phyloP scores from a whole-genome alignment of 768 basidiomycete species.

The Pleurotus pulmonarius region DNA sequence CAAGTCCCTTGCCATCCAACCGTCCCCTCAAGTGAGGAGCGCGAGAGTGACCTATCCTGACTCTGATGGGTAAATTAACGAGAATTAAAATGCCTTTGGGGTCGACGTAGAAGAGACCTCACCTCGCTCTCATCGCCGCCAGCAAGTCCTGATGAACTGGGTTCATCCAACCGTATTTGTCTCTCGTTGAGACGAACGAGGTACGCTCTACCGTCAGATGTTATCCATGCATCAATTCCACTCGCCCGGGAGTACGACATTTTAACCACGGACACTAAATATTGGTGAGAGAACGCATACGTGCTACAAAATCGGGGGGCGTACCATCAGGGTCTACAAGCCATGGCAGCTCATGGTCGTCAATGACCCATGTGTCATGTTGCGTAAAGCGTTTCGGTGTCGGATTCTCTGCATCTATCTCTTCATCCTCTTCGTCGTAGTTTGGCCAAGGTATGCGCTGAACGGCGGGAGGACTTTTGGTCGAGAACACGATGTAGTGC shows the following conservation, averaged over 20 bases:
- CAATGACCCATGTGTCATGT: conserved; percentile 71
- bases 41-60: conserved; percentile 8
- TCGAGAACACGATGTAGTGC: conserved; percentile 70
- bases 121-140: conserved; percentile 20
- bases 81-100: not conserved
- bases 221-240: conserved; percentile 78
- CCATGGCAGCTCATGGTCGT: conserved; percentile 69
- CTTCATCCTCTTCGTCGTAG: conserved; percentile 36
- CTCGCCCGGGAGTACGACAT: conserved; percentile 57
- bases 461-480: conserved; percentile 66
- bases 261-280: conserved; percentile 58
- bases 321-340: conserved; percentile 70
- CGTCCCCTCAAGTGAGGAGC: conserved; percentile 17
- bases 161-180: conserved; percentile 14
- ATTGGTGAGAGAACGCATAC: not conserved
- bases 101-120: not conserved
- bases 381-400: conserved; percentile 9
- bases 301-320: conserved; percentile 10
- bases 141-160: conserved; percentile 8
- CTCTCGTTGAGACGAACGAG: conserved; percentile 61
- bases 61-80: not conserved
- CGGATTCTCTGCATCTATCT: conserved; percentile 20
- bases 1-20: conserved; percentile 72
- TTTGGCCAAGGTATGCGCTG: conserved; percentile 85
- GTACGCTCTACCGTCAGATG: conserved; percentile 81